phyloP scores from a whole-genome alignment of 371 early-diverging fungal species.

The Apophysomyces sp. region DNA sequence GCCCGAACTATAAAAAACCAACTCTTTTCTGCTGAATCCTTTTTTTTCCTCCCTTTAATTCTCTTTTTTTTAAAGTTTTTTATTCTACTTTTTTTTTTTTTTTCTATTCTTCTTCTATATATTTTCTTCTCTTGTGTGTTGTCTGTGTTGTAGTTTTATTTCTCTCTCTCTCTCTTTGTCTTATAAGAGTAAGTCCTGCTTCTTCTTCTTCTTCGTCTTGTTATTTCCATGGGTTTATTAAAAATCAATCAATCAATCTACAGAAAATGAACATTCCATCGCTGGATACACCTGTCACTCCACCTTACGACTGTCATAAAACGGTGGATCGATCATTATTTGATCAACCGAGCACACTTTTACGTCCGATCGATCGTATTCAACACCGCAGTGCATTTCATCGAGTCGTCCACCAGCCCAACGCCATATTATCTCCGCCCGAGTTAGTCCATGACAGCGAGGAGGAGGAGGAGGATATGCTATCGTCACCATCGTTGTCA shows the following conservation, averaged over 20 bases:
- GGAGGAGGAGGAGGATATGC: slow-evolving; percentile 15
- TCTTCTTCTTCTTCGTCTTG: not conserved
- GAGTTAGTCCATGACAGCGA: slow-evolving; percentile 29
- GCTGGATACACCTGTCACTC: slow-evolving; percentile 23
- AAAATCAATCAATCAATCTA: too few species aligned
- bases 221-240: too few species aligned
- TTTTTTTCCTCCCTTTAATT: not conserved
- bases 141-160: too few species aligned
- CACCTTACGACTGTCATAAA: slow-evolving; percentile 27
- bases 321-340: slow-evolving; percentile 6
- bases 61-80: too few species aligned
- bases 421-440: slow-evolving; percentile 26
- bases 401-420: slow-evolving; percentile 20
- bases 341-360: not conserved
- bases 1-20: not conserved
- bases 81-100: not conserved
- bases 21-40: not conserved
- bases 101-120: not conserved
- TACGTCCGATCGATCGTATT: slow-evolving; percentile 1
- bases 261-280: slow-evolving; percentile 21
- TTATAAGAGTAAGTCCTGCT: not conserved
- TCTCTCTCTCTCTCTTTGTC: not conserved
- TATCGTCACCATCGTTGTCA: slow-evolving; percentile 14
- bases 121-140: not conserved
- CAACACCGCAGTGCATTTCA: slow-evolving; percentile 20